Base-by-base conservation (phyloP, 768 basidiomycete species). In the Tricholoma furcatifolium region DNA sequence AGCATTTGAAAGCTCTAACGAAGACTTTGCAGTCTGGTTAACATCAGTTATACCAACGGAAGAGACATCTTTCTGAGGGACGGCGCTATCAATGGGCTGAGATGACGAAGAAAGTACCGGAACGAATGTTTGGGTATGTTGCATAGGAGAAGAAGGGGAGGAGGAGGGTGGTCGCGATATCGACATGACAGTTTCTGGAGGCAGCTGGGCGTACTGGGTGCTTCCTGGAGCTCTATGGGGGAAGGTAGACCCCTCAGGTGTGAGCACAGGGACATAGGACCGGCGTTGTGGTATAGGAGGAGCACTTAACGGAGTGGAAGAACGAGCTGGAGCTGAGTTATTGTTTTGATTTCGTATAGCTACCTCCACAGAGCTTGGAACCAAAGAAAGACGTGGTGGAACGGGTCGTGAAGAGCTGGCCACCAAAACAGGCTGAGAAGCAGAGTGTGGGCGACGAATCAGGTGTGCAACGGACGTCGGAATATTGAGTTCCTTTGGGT, bases 291-390 rank as follows among this genome's bases (percentile, higher is more conserved):
- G 18, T 44, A 39, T 17, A 9, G 49, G 34, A 12, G 45, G n/a
- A 11, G 51, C 47, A 39, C 44, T 60, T 27, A 49, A 31, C 20
- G 55, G 55, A 41, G 45, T 50, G 20, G 55, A 27, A 35, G 45
- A 36, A 23, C 40, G 51, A n/a, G 36, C 20, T 8, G 12, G n/a
- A 30, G 21, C 20, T 5, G n/a, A 18, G 0, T 32, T 35, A 11
- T 20, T 23, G 14, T 42, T 48, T 18, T 20, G 17, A 6, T 42
- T 7, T 44, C 11, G 31, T n/a, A n/a, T n/a, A 21, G 30, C 10
- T 43, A 43, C 10, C 39, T 39, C 46, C 10, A 35, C 21, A 8
- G 40, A 18, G 23, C 23, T 31, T 6, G 51, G 53, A 21, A 27
- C 32, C 7, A 60, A 24, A 21, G 50, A 49, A n/a, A 57, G 53